phyloP scores from a whole-genome alignment of 169 alveolate species.

The Plasmodium coatneyi region DNA sequence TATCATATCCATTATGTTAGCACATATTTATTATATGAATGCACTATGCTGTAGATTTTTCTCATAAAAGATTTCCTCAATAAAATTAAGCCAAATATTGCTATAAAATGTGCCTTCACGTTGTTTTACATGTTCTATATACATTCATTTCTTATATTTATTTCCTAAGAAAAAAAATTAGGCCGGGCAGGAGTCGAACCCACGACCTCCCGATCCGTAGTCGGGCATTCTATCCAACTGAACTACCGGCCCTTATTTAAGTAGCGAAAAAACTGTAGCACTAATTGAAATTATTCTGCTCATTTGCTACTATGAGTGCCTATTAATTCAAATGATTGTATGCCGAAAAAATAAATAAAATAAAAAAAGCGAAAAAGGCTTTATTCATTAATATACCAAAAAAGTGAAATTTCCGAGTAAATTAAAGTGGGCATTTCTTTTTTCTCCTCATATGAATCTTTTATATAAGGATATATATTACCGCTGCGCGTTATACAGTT shows the following conservation, averaged over 20 bases:
- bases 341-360: background rate
- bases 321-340: background rate
- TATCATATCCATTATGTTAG: background rate
- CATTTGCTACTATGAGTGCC: background rate
- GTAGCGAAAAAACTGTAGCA: background rate
- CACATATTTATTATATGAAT: no score
- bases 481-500: background rate
- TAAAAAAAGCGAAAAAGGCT: background rate
- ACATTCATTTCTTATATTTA: no score
- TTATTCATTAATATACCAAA: background rate
- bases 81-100: no score
- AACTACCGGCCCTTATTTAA: conserved; percentile 83
- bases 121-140: no score
- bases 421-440: background rate
- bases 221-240: conserved; percentile 90
- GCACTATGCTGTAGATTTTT: background rate
- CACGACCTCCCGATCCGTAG: conserved; percentile 90
- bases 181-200: conserved; percentile 91
- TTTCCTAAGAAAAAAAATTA: conserved; percentile 19
- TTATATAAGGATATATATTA: background rate
- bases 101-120: background rate
- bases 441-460: background rate
- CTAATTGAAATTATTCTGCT: background rate
- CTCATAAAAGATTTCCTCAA: background rate
- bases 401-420: background rate